Evolutionary conservation across 768 basidiomycete species (phyloP).

Genomic region (Mycena venus): DNA sequence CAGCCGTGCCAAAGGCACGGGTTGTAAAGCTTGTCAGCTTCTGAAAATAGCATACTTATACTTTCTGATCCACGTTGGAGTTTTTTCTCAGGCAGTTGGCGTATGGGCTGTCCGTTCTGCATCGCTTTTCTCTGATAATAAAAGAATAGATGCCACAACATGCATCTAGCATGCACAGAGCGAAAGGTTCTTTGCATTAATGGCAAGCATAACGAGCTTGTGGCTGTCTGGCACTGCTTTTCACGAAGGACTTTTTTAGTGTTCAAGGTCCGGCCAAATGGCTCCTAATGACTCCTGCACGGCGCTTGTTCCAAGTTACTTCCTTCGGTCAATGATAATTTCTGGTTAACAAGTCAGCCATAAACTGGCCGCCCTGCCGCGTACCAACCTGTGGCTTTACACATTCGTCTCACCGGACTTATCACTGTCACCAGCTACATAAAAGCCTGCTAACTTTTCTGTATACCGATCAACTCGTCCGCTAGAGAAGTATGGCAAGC

Average conservation of each 20-base stretch:
- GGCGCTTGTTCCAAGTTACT: constrained; percentile 27
- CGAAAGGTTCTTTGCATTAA: constrained; percentile 24
- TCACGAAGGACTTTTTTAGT: constrained; percentile 16
- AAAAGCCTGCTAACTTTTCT: too few relatives aligned
- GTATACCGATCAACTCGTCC: too few relatives aligned
- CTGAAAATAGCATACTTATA: too few relatives aligned
- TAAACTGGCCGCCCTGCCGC: constrained; percentile 39
- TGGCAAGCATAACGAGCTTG: constrained; percentile 38
- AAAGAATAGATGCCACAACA: constrained; percentile 21
- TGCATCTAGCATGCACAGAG: constrained; percentile 32
- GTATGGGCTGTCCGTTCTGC: constrained; percentile 10
- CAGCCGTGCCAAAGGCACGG: too few relatives aligned
- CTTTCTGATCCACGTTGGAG: too few relatives aligned
- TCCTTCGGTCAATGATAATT: constrained; percentile 48
- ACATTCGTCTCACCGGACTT: too few relatives aligned
- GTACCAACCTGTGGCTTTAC: constrained; percentile 45
- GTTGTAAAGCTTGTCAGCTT: too few relatives aligned
- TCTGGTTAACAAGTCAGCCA: constrained; percentile 47
- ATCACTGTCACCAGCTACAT: too few relatives aligned
- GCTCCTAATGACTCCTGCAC: constrained; percentile 25
- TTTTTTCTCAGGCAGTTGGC: constrained; percentile 3
- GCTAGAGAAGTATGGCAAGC: too few relatives aligned
- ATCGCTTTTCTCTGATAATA: constrained; percentile 18
- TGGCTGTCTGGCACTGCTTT: constrained; percentile 29
- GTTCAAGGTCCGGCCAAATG: constrained; percentile 31